These are phyloP conservation scores for Umbellularia californica DNA, from an alignment of 164 flowering plant species.

Conservation along the genomic window DNA sequence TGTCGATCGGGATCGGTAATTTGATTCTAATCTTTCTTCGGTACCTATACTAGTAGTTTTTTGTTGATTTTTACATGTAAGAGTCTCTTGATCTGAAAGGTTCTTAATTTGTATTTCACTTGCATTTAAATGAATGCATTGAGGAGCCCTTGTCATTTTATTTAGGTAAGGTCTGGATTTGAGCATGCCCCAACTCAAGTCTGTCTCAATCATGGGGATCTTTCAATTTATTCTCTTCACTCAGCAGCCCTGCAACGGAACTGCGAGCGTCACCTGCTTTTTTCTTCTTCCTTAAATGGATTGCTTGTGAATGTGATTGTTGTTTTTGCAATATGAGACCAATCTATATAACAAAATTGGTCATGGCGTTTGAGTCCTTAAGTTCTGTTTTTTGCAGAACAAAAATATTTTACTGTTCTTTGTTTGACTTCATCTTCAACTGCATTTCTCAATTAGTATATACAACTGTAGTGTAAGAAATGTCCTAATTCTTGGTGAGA, in stretches of 20 bases:
- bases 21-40: neutral
- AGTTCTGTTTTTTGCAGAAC: neutral
- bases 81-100: too few relatives aligned
- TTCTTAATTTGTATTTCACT: too few relatives aligned
- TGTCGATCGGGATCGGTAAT: slow-evolving; percentile 94
- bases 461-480: neutral
- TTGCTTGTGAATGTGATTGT: neutral
- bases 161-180: neutral
- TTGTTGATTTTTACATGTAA: too few relatives aligned
- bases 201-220: too few relatives aligned
- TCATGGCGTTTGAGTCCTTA: neutral
- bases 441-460: neutral
- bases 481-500: slow-evolving; percentile 77
- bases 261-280: neutral
- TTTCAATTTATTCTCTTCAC: neutral
- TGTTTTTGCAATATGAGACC: neutral
- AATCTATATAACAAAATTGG: neutral
- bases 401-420: neutral
- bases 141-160: too few relatives aligned
- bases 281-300: neutral
- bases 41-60: too few relatives aligned
- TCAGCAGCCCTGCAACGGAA: neutral
- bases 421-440: neutral
- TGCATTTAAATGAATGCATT: too few relatives aligned
- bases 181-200: neutral